A percentile compares a stretch with the other conserved stretches of the same genome.
phyloP scores from a whole-genome alignment of 805 yeast species.

The Sungouiella blattae region DNA sequence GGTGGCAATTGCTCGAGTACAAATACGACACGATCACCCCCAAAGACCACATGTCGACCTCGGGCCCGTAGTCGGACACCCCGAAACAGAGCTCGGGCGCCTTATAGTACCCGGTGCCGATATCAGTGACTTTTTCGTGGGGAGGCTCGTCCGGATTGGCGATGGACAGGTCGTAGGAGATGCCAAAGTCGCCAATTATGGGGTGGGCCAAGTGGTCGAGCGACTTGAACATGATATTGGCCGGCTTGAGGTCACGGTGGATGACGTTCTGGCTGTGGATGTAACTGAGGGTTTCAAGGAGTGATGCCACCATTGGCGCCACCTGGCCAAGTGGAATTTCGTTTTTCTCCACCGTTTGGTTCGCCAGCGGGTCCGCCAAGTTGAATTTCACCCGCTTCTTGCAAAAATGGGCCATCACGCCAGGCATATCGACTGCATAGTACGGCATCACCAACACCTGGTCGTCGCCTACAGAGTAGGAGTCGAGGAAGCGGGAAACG shows the following conservation, averaged over 20 bases:
- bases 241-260: slow-evolving; percentile 41
- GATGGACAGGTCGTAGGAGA: slow-evolving; percentile 26
- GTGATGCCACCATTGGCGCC: slow-evolving; percentile 12
- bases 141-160: slow-evolving; percentile 37
- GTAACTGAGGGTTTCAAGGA: slow-evolving; percentile 23
- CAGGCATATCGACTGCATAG: slow-evolving; percentile 25
- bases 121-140: slow-evolving; percentile 46
- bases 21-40: slow-evolving; percentile 62
- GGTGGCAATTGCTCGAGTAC: slow-evolving; percentile 25
- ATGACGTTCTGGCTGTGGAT: slow-evolving; percentile 33
- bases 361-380: slow-evolving; percentile 19
- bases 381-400: slow-evolving; percentile 23
- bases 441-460: slow-evolving; percentile 29
- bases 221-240: slow-evolving; percentile 27
- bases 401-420: slow-evolving; percentile 19
- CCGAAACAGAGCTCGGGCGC: slow-evolving; percentile 75
- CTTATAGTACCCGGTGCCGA: slow-evolving; percentile 64
- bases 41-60: slow-evolving; percentile 69
- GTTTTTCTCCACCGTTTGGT: slow-evolving; percentile 8
- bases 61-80: slow-evolving; percentile 46
- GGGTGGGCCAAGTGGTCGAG: slow-evolving; percentile 22
- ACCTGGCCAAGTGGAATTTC: slow-evolving; percentile 12
- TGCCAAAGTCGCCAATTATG: slow-evolving; percentile 64
- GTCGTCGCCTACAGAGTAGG: slow-evolving; percentile 28
- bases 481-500: slow-evolving; percentile 16